Evolutionary conservation across 2,329 filamentous ascomycete genomes (phyloP).

Genomic region (Hypoxylon sp.): DNA sequence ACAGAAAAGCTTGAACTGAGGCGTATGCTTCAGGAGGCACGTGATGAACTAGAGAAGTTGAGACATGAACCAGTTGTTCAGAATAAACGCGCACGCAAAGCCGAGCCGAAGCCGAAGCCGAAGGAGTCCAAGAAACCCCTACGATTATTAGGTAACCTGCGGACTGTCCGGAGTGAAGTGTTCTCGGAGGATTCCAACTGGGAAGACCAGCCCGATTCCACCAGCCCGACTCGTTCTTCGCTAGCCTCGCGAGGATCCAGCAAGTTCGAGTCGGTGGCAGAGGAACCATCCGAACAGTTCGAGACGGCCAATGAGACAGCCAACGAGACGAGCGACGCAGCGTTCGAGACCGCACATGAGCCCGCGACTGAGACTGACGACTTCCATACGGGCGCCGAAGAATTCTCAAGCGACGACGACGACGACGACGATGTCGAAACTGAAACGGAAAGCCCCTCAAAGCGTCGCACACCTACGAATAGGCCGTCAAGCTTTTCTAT

Average conservation of each 20-base stretch:
- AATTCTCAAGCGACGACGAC: slow-evolving; percentile 78
- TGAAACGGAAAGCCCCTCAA: slow-evolving; percentile 79
- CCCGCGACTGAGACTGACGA: slow-evolving; percentile 89
- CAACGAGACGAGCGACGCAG: slow-evolving; percentile 78
- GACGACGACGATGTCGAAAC: slow-evolving; percentile 78
- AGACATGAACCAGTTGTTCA: slow-evolving; percentile 65
- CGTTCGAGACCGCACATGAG: slow-evolving; percentile 80
- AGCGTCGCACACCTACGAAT: slow-evolving; percentile 51
- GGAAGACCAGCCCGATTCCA: slow-evolving; percentile 81
- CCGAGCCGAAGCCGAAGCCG: slow-evolving; percentile 73
- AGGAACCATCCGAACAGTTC: slow-evolving; percentile 74
- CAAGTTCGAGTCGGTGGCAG: slow-evolving; percentile 53
- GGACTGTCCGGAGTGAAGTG: slow-evolving; percentile 82
- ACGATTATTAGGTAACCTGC: slow-evolving; percentile 80
- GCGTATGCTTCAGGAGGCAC: slow-evolving; percentile 93
- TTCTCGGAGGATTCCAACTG: slow-evolving; percentile 85
- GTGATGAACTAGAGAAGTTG: slow-evolving; percentile 87
- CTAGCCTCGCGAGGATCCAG: slow-evolving; percentile 50
- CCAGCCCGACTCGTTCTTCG: slow-evolving; percentile 60
- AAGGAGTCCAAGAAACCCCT: slow-evolving; percentile 83
- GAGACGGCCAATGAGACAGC: slow-evolving; percentile 87
- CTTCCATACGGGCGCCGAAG: slow-evolving; percentile 94
- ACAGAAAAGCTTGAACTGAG: slow-evolving; percentile 97
- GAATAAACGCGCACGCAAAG: slow-evolving; percentile 73
- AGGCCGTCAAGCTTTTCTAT: slow-evolving; percentile 43